Evolutionary conservation across 805 yeast genomes (phyloP), one percentile per base, ranked within the genome.

Genomic region (Ogataea siamensis): DNA sequence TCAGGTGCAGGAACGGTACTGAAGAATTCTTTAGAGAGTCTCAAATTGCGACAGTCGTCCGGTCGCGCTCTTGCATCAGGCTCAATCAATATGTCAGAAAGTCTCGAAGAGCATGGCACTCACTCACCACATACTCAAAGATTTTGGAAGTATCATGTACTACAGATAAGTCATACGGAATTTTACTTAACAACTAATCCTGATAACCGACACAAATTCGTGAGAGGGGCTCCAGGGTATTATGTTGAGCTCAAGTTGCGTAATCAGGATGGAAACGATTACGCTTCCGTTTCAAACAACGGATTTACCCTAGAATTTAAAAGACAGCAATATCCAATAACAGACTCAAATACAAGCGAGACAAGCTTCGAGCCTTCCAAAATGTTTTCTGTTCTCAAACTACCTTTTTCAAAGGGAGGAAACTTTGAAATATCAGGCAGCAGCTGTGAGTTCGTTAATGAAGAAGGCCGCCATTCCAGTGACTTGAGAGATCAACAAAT

Each of bases 101-200:
- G 21, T 17, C 24, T 17, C 3, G 35, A 32, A 18, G 42, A 32
- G 16, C 22, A 20, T 21, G 33, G 22, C 4, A 3, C 31, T 24
- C 25, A 27, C 19, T 32, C 31, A 5, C 23, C 35, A 7, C 42
- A 28, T n/a, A 27, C 15, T 27, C 54, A 37, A 30, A 40, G 67
- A 12, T 73, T 68, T 46, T 79, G 82, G 80, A 80, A 80, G 52
- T 83, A 81, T 50, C 88, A 83, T 52, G 62, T 80, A 5, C 53
- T 77, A 16, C 70, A 67, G 37, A 62, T 77, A 35, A 78, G 79
- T 8, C 68, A 66, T 26, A 32, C 42, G 22, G 79, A 74, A 47
- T 60, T 78, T 32, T 80, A 80, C 52, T 52, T 82, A 31, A 73
- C 87, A 1, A 82, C 89, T 0, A 82, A 78, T 48, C 88, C 88